Evolutionary conservation across 2,329 filamentous ascomycete species (phyloP).

Genomic region (Emericellopsis cladophorae): DNA sequence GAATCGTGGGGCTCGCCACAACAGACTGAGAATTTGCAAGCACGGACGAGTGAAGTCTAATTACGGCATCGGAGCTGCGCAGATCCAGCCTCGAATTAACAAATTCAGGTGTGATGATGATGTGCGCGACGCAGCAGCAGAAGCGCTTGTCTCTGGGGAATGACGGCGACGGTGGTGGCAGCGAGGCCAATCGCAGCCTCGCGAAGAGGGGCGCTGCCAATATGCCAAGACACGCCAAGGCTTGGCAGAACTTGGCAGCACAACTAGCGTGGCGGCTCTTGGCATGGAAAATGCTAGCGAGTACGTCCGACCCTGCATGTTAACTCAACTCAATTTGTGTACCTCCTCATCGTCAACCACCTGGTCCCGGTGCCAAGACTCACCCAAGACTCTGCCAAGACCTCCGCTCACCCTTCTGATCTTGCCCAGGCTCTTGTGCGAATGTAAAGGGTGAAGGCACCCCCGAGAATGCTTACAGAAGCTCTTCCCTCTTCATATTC

Average conservation of each 20-base stretch:
- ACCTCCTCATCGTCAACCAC: no score
- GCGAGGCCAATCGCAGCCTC: conserved; percentile 4
- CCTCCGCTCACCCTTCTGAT: conserved; percentile 23
- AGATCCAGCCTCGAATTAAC: neutral
- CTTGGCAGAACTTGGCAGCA: conserved; percentile 21
- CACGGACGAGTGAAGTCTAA: no score
- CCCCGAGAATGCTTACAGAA: conserved; percentile 9
- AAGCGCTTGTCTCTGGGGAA: no score
- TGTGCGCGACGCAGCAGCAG: no score
- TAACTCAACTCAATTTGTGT: conserved; percentile 11
- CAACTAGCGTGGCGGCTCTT: conserved; percentile 10
- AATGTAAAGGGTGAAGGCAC: conserved; percentile 23
- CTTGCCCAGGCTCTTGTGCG: conserved; percentile 18
- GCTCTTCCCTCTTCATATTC: conserved; percentile 2
- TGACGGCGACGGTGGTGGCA: no score
- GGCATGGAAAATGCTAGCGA: neutral
- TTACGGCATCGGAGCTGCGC: no score
- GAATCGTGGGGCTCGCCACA: no score
- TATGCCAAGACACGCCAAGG: conserved; percentile 23
- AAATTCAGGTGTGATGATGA: neutral
- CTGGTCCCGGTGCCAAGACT: conserved; percentile 11
- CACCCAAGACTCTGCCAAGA: conserved; percentile 13
- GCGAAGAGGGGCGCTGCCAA: conserved; percentile 2
- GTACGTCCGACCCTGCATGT: neutral
- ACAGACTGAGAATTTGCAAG: no score